Base-by-base conservation (phyloP, 257 asterid genomes). In the Catharanthus roseus region DNA sequence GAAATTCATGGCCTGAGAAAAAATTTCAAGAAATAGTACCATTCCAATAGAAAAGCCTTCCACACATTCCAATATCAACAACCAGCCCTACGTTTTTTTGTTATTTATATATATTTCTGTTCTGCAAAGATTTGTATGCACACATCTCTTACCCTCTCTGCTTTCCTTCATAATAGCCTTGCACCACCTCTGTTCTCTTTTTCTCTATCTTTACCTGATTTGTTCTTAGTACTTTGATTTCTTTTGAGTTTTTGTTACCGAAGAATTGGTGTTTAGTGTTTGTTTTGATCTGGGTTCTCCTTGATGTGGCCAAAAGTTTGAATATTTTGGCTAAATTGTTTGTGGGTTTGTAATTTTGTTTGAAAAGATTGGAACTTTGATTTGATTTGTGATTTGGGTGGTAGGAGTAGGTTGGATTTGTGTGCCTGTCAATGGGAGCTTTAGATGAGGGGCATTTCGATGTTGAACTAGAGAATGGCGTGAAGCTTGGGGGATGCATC, bases 391-490 rank as follows among this genome's bases (percentile, higher is more conserved):
- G 69, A 57, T 70, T 79, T 41, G 74, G 39, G 65, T 73, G 76
- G 75, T 72, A 71, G 64, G 61, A 24, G 67, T 56, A 45, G 78
- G 76, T 77, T 55, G 77, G 70, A 42, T 68, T 65, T 66, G 56
- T 72, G 68, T 71, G 68, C 57, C 51, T 69, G 84, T 83, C 89
- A 75, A 93, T 93, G 99, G 96, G 96, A 65, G 97, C 90, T 83
- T 79, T 88, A 77, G 96, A 86, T 78, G 96, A 91, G 78, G 88
- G 89, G 76, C 91, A 84, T 66, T 89, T 77, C 62, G 53, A 72
- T 67, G 81, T 47, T 71, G 90, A 81, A 76, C 77, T 86, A 33
- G 93, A 82, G 68, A 89, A 89, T 74, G 90, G 87, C 81, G 87
- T 84, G 78, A 74, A 71, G 71, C 72, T 83, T 74, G 87, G 82